Evolutionary conservation across 768 basidiomycete species (phyloP).

Genomic region (Psilocybe subaeruginosa): DNA sequence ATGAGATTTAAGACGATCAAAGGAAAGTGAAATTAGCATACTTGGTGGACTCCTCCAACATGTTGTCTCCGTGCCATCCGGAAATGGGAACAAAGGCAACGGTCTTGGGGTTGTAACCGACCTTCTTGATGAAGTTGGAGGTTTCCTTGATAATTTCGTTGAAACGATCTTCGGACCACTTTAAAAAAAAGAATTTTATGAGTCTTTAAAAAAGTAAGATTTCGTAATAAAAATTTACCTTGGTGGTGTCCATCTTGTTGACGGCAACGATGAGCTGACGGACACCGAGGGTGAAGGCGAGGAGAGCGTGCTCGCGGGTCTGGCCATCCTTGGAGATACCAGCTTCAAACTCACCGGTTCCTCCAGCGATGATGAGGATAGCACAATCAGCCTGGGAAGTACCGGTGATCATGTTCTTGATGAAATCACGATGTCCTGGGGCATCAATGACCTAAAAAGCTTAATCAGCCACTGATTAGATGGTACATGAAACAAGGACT

Average conservation of each 20-base stretch:
- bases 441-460: conserved; percentile 90
- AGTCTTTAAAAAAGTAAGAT: not conserved
- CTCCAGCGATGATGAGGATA: conserved; percentile 98
- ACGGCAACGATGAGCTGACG: conserved; percentile 99
- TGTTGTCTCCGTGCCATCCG: conserved; percentile 99
- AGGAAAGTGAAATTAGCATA: conserved; percentile 37
- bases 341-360: conserved; percentile 99
- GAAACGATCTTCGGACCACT: conserved; percentile 99
- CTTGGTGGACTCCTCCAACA: conserved; percentile 99
- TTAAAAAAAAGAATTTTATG: conserved; percentile 9
- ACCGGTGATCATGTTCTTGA: conserved; percentile 99
- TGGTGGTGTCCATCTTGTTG: conserved; percentile 99
- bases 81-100: conserved; percentile 99
- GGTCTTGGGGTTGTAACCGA: conserved; percentile 99
- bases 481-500: conserved; percentile 31
- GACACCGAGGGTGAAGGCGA: conserved; percentile 99
- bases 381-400: conserved; percentile 99
- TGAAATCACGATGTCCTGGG: conserved; percentile 99
- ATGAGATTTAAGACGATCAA: conserved; percentile 17
- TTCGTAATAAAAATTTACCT: conserved; percentile 46
- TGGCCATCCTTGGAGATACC: conserved; percentile 99
- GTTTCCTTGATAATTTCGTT: conserved; percentile 99
- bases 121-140: conserved; percentile 98
- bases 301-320: conserved; percentile 99
- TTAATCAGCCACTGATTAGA: conserved; percentile 23